Evolutionary conservation across 176 grass and related monocot genomes (phyloP).

Genomic region (Dendrocalamus sinicus): DNA sequence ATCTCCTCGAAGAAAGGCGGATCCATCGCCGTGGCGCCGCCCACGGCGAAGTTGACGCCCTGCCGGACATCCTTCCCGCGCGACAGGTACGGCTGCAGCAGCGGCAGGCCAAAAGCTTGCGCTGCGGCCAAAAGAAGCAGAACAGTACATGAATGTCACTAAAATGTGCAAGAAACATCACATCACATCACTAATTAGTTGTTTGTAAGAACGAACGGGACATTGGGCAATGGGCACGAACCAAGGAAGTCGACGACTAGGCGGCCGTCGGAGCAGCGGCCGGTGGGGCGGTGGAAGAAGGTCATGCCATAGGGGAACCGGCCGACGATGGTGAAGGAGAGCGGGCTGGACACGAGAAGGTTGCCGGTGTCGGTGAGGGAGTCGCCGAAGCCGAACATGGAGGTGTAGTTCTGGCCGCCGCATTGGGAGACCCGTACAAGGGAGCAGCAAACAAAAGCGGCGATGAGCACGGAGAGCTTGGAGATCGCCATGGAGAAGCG

Average conservation of each 20-base stretch:
- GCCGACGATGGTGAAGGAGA: slow-evolving; percentile 67
- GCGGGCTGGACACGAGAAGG: slow-evolving; percentile 54
- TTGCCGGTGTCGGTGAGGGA: slow-evolving; percentile 88
- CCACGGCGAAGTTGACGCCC: slow-evolving; percentile 87
- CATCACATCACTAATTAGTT: not conserved
- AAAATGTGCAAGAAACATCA: not conserved
- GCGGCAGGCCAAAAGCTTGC: slow-evolving; percentile 74
- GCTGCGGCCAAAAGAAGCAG: slow-evolving; percentile 35
- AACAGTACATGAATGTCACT: not conserved
- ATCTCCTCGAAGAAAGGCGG: slow-evolving; percentile 72
- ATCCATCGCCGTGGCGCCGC: slow-evolving; percentile 82
- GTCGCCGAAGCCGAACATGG: slow-evolving; percentile 88
- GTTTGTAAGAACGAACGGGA: not conserved
- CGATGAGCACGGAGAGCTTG: slow-evolving; percentile 36
- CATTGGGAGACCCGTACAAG: slow-evolving; percentile 43
- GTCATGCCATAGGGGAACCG: slow-evolving; percentile 88
- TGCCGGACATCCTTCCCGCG: slow-evolving; percentile 49
- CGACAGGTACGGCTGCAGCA: slow-evolving; percentile 71
- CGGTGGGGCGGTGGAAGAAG: slow-evolving; percentile 80
- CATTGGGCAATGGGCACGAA: not conserved
- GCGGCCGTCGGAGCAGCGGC: slow-evolving; percentile 85
- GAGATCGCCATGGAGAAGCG: slow-evolving; percentile 54
- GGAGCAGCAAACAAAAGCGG: slow-evolving; percentile 47
- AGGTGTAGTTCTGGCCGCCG: slow-evolving; percentile 64
- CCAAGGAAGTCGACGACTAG: slow-evolving; percentile 88